Percentiles rank a stretch among this genome's conserved stretches.
phyloP scores from a whole-genome alignment of 768 basidiomycete genomes.

The Mrakia blollopis region DNA sequence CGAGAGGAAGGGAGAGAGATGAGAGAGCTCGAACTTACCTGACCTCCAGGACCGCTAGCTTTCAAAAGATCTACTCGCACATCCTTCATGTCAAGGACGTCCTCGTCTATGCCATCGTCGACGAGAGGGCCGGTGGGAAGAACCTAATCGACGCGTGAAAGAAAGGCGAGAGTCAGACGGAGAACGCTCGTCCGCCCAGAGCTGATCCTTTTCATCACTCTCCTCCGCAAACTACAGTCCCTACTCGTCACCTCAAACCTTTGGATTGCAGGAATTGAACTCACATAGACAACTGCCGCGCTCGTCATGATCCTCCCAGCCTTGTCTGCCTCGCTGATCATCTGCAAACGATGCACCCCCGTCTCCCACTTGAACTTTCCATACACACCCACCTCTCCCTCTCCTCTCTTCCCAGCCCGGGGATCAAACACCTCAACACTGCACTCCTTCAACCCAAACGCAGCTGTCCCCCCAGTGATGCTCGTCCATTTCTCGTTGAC shows the following conservation, averaged over 20 bases:
- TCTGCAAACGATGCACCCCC: slow-evolving; percentile 91
- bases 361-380: slow-evolving; percentile 82
- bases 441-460: background rate
- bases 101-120: slow-evolving; percentile 57
- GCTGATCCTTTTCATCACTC: no score
- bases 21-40: slow-evolving; percentile 50
- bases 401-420: background rate
- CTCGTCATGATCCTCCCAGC: slow-evolving; percentile 87
- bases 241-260: no score
- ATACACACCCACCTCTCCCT: slow-evolving; percentile 62
- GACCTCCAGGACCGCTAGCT: slow-evolving; percentile 89
- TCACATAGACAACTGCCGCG: slow-evolving; percentile 76
- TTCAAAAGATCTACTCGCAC: slow-evolving; percentile 92
- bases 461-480: slow-evolving; percentile 4
- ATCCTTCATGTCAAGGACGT: slow-evolving; percentile 69
- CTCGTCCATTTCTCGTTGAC: background rate
- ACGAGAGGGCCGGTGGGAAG: slow-evolving; percentile 56
- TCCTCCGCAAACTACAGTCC: no score
- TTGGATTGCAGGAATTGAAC: no score
- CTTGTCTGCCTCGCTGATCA: slow-evolving; percentile 84
- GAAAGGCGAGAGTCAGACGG: background rate
- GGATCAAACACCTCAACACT: slow-evolving; percentile 12
- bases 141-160: slow-evolving; percentile 52
- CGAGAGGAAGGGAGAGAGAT: slow-evolving; percentile 28
- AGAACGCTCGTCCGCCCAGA: no score